A percentile compares a stretch with the other conserved stretches of the same genome.
Conservation (phyloP, 2,329 filamentous ascomycete genomes). For the Blastomyces percursus region DNA sequence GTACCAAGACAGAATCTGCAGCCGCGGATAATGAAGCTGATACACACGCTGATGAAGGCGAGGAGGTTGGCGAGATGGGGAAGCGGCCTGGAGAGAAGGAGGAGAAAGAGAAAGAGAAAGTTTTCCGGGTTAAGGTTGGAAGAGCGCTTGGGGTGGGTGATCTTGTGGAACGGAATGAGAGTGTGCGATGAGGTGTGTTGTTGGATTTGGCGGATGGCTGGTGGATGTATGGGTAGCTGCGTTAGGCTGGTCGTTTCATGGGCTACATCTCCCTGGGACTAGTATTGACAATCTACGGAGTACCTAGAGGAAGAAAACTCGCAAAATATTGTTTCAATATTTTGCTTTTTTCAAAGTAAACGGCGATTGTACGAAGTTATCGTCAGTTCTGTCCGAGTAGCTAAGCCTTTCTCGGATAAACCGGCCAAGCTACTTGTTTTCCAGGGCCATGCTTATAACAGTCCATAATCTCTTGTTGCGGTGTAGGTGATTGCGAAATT, state of each 20-base stretch:
- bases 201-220: neutral
- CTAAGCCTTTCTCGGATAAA: neutral
- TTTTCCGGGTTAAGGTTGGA: constrained; percentile 78
- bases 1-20: constrained; percentile 23
- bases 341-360: neutral
- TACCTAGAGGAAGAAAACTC: neutral
- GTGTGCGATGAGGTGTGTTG: constrained; percentile 12
- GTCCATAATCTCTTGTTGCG: neutral
- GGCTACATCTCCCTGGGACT: neutral
- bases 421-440: neutral
- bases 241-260: neutral
- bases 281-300: neutral
- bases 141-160: constrained; percentile 63
- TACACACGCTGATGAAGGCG: constrained; percentile 41
- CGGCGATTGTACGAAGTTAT: neutral
- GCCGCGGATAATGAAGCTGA: constrained; percentile 20
- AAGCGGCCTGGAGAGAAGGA: constrained; percentile 35
- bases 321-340: neutral
- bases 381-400: neutral
- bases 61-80: constrained; percentile 57
- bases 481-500: neutral
- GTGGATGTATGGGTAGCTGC: neutral
- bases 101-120: constrained; percentile 46
- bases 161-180: constrained; percentile 41
- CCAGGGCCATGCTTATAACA: neutral